phyloP scores from a whole-genome alignment of 768 basidiomycete genomes.

The Hygrocybe punicea region DNA sequence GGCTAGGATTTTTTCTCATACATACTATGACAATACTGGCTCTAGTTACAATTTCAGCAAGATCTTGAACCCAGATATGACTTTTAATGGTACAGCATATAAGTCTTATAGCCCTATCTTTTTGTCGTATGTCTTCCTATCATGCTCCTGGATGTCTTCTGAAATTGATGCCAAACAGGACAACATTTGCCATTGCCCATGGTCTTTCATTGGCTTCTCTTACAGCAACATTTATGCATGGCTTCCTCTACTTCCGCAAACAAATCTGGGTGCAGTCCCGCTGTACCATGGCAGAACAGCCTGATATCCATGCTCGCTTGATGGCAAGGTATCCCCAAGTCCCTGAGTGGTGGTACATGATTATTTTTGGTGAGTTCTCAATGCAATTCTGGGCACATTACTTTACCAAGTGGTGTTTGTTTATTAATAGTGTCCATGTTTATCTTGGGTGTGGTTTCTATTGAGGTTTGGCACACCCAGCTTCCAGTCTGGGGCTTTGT shows the following conservation, averaged over 20 bases:
- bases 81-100: conserved; percentile 56
- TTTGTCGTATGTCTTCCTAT: conserved; percentile 52
- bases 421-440: conserved; percentile 55
- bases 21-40: conserved; percentile 65
- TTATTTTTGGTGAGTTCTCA: conserved; percentile 54
- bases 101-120: conserved; percentile 58
- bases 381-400: conserved; percentile 10
- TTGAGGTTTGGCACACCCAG: too few species aligned
- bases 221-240: conserved; percentile 70
- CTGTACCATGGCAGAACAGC: conserved; percentile 70
- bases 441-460: conserved; percentile 61
- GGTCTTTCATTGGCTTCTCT: conserved; percentile 81
- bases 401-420: conserved; percentile 2
- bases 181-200: conserved; percentile 75
- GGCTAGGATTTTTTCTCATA: conserved; percentile 52
- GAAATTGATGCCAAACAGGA: too few species aligned
- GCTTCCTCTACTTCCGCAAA: conserved; percentile 70
- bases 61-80: conserved; percentile 52
- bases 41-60: conserved; percentile 51
- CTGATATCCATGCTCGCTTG: conserved; percentile 82
- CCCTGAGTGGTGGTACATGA: conserved; percentile 70
- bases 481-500: too few species aligned
- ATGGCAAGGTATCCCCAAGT: conserved; percentile 76
- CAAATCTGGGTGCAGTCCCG: conserved; percentile 72
- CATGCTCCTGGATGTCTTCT: too few species aligned